A percentile compares a stretch with the other conserved stretches of the same genome.
These are phyloP conservation scores for Diospyros lotus DNA, from an alignment of 148 eudicot species.

Conservation along the genomic window DNA sequence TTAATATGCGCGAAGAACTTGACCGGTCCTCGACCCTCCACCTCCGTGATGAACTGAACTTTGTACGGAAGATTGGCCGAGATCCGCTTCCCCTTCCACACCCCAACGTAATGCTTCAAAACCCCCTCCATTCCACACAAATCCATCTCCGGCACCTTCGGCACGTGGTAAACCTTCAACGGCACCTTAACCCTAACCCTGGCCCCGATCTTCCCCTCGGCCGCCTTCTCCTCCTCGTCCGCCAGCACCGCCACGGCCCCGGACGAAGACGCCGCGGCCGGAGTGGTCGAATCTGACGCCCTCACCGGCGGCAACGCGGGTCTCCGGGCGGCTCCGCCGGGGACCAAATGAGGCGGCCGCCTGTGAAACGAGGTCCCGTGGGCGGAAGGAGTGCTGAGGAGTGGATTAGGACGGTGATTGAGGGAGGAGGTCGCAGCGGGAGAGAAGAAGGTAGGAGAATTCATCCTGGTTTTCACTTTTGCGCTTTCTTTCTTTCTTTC, in stretches of 20 bases:
- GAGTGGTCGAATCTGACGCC: constrained; percentile 7
- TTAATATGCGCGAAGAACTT: constrained; percentile 61
- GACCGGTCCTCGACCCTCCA: constrained; percentile 39
- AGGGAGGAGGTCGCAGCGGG: neutral
- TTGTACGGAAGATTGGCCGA: constrained; percentile 64
- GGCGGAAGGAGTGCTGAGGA: neutral
- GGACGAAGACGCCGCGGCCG: constrained; percentile 9
- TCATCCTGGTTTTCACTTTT: neutral
- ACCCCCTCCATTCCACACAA: constrained; percentile 50
- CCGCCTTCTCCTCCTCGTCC: constrained; percentile 27
- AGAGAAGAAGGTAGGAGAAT: constrained; percentile 11
- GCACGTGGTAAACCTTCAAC: constrained; percentile 61
- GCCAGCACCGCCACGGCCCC: neutral
- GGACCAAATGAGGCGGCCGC: neutral
- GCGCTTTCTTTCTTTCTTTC: neutral
- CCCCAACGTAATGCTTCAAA: constrained; percentile 52
- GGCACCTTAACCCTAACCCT: constrained; percentile 58
- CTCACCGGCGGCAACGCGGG: neutral
- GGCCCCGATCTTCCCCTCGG: constrained; percentile 43
- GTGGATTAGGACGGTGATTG: neutral
- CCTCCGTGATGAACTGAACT: constrained; percentile 40
- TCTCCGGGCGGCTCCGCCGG: neutral
- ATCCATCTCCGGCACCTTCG: constrained; percentile 47
- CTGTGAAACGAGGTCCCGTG: neutral
- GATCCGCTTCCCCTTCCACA: constrained; percentile 69